phyloP scores from a whole-genome alignment of 306 rosid genomes.

The Quercus aquifolioides region DNA sequence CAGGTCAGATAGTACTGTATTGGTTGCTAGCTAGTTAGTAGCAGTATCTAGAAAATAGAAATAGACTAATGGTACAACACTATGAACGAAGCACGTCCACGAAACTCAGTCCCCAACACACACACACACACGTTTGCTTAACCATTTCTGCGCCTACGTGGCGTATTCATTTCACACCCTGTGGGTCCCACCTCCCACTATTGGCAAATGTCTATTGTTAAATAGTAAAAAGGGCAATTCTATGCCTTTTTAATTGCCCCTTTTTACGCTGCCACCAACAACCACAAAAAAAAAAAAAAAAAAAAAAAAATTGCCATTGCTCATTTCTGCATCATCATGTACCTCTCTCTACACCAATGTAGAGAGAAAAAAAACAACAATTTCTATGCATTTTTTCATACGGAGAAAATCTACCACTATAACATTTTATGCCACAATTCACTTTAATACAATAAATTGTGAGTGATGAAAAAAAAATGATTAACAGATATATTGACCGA shows the following conservation, averaged over 20 bases:
- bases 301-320: too few species aligned
- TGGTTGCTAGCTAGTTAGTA: too few species aligned
- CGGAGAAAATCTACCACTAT: too few species aligned
- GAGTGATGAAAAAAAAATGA: rapidly evolving
- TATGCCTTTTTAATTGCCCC: too few species aligned
- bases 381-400: too few species aligned
- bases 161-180: not conserved
- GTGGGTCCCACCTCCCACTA: slow-evolving; percentile 23
- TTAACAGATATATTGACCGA: rapidly evolving
- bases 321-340: too few species aligned
- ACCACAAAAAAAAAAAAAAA: too few species aligned
- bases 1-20: not conserved
- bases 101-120: slow-evolving; percentile 6
- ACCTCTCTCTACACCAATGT: too few species aligned
- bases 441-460: rapidly evolving
- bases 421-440: too few species aligned
- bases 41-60: too few species aligned
- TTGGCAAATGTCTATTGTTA: slow-evolving; percentile 1
- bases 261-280: too few species aligned
- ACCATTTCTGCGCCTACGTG: slow-evolving; percentile 40
- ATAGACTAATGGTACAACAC: not conserved
- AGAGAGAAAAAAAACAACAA: too few species aligned
- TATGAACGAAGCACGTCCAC: slow-evolving; percentile 16
- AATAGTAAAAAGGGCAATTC: not conserved
- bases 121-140: slow-evolving; percentile 48